phyloP scores from a whole-genome alignment of 768 basidiomycete genomes.

The Naganishia vaughanmartiniae region DNA sequence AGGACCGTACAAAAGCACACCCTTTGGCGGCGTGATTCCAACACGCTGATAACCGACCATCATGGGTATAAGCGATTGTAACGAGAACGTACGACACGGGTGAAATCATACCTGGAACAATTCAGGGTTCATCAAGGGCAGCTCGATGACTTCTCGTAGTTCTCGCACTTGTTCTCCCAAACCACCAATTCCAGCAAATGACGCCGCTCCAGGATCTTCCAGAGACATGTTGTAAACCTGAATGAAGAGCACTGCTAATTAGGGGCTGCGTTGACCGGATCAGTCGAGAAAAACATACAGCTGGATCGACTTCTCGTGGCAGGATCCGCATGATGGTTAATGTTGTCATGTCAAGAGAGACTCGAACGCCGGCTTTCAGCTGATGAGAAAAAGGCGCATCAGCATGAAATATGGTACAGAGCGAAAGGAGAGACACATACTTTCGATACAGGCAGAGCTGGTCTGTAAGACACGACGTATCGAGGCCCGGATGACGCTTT shows the following conservation, averaged over 20 bases:
- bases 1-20: slow-evolving; percentile 91
- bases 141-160: slow-evolving; percentile 93
- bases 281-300: slow-evolving; percentile 55
- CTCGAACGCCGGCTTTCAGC: slow-evolving; percentile 88
- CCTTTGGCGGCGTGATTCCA: slow-evolving; percentile 93
- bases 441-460: slow-evolving; percentile 74
- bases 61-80: background rate
- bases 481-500: slow-evolving; percentile 97
- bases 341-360: slow-evolving; percentile 98
- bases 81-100: background rate
- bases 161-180: slow-evolving; percentile 94
- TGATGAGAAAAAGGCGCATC: slow-evolving; percentile 53
- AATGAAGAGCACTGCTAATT: background rate
- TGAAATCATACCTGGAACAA: slow-evolving; percentile 61
- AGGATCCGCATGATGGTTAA: slow-evolving; percentile 98
- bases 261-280: background rate
- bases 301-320: slow-evolving; percentile 93
- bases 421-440: slow-evolving; percentile 35
- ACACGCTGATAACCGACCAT: slow-evolving; percentile 61
- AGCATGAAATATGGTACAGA: background rate
- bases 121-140: slow-evolving; percentile 89
- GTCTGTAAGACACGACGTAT: slow-evolving; percentile 96
- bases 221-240: slow-evolving; percentile 96
- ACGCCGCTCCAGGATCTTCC: slow-evolving; percentile 91
- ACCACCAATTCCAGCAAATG: slow-evolving; percentile 96